These are phyloP conservation scores for Aspergillus caelatus DNA, from an alignment of 2,329 filamentous ascomycete genomes.

Conservation along the genomic window DNA sequence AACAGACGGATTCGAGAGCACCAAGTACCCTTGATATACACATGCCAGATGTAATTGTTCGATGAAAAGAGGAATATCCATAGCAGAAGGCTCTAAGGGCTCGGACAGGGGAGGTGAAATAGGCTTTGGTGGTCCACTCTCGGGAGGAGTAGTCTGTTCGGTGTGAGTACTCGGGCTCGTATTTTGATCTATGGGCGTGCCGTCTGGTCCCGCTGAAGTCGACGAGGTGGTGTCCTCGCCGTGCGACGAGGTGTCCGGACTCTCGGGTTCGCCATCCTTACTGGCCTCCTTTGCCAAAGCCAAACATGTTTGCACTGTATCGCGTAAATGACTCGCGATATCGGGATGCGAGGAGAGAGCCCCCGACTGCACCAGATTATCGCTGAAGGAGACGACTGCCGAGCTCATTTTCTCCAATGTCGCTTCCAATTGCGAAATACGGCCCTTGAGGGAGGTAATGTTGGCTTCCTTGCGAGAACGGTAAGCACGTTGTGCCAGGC, in stretches of 20 bases:
- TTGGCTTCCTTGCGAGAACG: conserved; percentile 29
- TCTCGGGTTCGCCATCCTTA: conserved; percentile 5
- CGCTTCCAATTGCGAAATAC: conserved; percentile 23
- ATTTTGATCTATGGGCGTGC: neutral
- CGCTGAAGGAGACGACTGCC: conserved; percentile 25
- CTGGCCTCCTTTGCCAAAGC: conserved; percentile 14
- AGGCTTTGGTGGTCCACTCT: neutral
- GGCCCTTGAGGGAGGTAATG: conserved; percentile 21
- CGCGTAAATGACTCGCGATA: conserved; percentile 18
- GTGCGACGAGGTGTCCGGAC: conserved; percentile 1
- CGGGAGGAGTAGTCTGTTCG: neutral
- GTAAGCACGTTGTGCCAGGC: conserved; percentile 30
- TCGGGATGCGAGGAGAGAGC: conserved; percentile 22
- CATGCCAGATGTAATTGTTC: conserved; percentile 24
- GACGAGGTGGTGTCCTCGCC: neutral
- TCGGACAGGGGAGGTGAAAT: conserved; percentile 2
- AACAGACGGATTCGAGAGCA: conserved; percentile 18
- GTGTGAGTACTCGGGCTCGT: neutral
- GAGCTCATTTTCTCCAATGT: conserved; percentile 28
- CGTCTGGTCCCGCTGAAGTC: neutral
- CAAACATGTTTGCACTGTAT: conserved; percentile 25
- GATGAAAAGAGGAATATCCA: conserved; percentile 23
- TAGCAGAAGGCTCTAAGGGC: conserved; percentile 9
- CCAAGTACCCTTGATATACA: conserved; percentile 22
- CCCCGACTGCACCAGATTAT: conserved; percentile 25